A percentile compares a stretch with the other conserved stretches of the same genome.
Evolutionary conservation across 306 rosid species (phyloP).

Genomic region (Hippophae gyantsensis): DNA sequence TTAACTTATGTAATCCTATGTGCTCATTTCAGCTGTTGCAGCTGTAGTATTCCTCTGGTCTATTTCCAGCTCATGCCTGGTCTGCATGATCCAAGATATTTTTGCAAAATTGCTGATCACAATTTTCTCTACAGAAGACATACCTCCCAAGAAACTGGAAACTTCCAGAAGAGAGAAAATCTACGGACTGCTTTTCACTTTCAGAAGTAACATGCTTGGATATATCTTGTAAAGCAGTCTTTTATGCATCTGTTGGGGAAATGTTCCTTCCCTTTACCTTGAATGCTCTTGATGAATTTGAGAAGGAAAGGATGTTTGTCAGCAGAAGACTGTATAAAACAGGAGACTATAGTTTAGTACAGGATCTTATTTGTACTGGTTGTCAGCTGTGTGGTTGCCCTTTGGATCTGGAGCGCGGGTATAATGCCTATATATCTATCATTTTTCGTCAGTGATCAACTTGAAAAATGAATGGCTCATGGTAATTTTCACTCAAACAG

Average conservation of each 20-base stretch:
- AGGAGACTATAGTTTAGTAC: slow-evolving; percentile 35
- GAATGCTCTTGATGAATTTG: slow-evolving; percentile 20
- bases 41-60: neutral
- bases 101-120: slow-evolving; percentile 8
- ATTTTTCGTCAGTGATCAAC: slow-evolving; percentile 3
- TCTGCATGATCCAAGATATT: neutral
- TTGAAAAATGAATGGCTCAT: slow-evolving; percentile 13
- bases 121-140: slow-evolving; percentile 19
- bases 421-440: neutral
- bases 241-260: slow-evolving; percentile 61
- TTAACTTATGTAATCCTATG: too few relatives aligned
- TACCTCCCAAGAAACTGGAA: slow-evolving; percentile 51
- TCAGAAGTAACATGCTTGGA: slow-evolving; percentile 36
- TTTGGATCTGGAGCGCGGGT: slow-evolving; percentile 38
- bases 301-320: slow-evolving; percentile 48
- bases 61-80: neutral
- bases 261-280: slow-evolving; percentile 26
- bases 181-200: slow-evolving; percentile 38
- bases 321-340: slow-evolving; percentile 40
- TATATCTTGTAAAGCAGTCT: slow-evolving; percentile 38
- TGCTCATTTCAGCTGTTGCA: too few relatives aligned
- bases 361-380: slow-evolving; percentile 67
- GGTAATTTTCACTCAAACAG: slow-evolving; percentile 22
- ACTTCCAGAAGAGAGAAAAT: slow-evolving; percentile 35
- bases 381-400: slow-evolving; percentile 75